Percentiles rank a stretch among this genome's conserved stretches.
These are phyloP conservation scores for Carpinus fangiana DNA, from an alignment of 306 rosid genomes.

Conservation along the genomic window DNA sequence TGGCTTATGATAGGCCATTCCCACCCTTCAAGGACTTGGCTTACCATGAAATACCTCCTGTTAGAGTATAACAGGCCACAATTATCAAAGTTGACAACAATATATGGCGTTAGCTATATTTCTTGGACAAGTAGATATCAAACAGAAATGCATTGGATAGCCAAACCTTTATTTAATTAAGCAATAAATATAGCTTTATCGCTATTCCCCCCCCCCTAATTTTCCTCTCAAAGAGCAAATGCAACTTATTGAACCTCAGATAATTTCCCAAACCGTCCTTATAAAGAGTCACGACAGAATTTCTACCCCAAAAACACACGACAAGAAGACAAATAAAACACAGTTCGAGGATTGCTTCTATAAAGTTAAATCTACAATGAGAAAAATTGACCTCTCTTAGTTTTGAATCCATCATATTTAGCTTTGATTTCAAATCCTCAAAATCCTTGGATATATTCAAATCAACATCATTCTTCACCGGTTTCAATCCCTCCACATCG, in stretches of 20 bases:
- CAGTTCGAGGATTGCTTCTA: not conserved
- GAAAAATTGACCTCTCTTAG: constrained; percentile 73
- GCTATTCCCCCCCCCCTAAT: not conserved
- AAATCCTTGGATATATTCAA: constrained; percentile 43
- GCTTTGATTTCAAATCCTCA: constrained; percentile 62
- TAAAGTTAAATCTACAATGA: constrained; percentile 21
- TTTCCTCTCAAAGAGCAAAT: constrained; percentile 11
- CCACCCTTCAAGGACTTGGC: not conserved
- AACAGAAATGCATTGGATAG: not conserved
- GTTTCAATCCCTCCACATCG: constrained; percentile 38
- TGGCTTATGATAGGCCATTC: not conserved
- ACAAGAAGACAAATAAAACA: constrained; percentile 18
- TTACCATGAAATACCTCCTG: too few relatives aligned
- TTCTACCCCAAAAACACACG: constrained; percentile 20
- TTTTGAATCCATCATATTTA: constrained; percentile 54
- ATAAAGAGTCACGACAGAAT: not conserved
- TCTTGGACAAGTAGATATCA: constrained; percentile 11
- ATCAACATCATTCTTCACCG: constrained; percentile 36
- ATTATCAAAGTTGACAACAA: not conserved
- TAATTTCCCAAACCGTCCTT: constrained; percentile 18
- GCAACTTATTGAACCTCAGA: constrained; percentile 5
- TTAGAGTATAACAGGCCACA: too few relatives aligned
- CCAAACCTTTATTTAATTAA: too few relatives aligned
- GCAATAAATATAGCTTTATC: not conserved
- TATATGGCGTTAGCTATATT: not conserved